These are phyloP conservation scores for Arthromyces matolae DNA, from an alignment of 768 basidiomycete species.

Conservation along the genomic window DNA sequence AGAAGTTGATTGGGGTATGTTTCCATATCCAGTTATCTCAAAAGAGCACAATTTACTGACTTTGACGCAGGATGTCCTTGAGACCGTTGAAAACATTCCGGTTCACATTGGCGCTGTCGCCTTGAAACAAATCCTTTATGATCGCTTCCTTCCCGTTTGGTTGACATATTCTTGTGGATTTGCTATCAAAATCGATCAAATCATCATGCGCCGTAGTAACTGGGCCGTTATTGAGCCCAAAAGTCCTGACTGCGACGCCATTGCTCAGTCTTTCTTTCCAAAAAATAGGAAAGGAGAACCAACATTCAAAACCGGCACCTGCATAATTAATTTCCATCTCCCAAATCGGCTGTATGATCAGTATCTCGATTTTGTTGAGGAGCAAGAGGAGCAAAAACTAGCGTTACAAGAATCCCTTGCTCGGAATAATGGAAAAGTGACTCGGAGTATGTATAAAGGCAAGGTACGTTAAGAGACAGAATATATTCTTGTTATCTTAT, in stretches of 20 bases:
- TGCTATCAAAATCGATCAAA: background rate
- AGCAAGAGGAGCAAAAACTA: background rate
- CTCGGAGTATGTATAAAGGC: no score
- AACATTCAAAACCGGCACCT: conserved; percentile 3
- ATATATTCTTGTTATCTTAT: no score
- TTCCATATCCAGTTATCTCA: background rate
- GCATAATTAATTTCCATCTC: conserved; percentile 6
- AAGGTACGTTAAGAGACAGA: no score
- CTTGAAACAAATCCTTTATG: conserved; percentile 14
- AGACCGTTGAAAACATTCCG: conserved; percentile 19
- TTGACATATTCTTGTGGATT: conserved; percentile 6
- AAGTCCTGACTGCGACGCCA: background rate
- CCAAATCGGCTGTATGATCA: conserved; percentile 4
- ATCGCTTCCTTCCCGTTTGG: conserved; percentile 11
- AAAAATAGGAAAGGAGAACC: background rate
- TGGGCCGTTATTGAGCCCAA: conserved; percentile 1
- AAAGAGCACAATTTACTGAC: background rate
- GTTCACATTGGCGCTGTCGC: conserved; percentile 19
- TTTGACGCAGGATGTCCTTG: conserved; percentile 14
- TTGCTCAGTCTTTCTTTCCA: conserved; percentile 5
- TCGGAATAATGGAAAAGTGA: no score
- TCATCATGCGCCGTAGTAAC: conserved; percentile 1
- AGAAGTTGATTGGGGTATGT: background rate
- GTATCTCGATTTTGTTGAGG: background rate
- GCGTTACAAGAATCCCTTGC: no score